These are phyloP conservation scores for Somion occarium DNA, from an alignment of 1,284 basidiomycete species.

Conservation along the genomic window DNA sequence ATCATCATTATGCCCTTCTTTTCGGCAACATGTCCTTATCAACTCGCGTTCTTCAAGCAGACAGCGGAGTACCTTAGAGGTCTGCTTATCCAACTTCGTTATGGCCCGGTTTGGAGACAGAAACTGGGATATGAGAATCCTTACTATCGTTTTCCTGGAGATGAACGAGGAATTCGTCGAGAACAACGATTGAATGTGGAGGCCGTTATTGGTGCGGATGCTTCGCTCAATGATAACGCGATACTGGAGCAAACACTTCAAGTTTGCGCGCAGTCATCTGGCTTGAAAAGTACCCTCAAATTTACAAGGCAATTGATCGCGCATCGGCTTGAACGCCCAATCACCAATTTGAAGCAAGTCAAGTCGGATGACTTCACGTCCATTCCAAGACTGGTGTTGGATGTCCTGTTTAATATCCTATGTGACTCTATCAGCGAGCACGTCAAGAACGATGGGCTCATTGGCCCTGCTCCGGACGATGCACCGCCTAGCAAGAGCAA, in stretches of 20 bases:
- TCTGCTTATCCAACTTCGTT: not conserved
- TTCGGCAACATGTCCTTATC: not conserved
- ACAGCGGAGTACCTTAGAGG: not conserved
- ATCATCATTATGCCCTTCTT: not conserved
- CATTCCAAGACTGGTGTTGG: not conserved
- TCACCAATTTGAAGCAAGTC: not conserved
- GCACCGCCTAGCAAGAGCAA: too few relatives aligned
- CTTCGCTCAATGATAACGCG: not conserved
- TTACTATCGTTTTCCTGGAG: constrained; percentile 1
- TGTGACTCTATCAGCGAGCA: not conserved
- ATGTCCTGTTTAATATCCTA: not conserved
- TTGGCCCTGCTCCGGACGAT: too few relatives aligned
- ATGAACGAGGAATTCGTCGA: constrained; percentile 1
- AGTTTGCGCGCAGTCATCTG: not conserved
- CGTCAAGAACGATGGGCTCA: too few relatives aligned
- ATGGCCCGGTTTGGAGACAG: not conserved
- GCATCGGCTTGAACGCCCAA: not conserved
- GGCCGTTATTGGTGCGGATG: not conserved
- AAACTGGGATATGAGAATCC: not conserved
- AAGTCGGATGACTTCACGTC: not conserved
- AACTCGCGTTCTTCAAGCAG: not conserved
- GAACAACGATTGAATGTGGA: not conserved
- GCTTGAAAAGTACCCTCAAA: not conserved
- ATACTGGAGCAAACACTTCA: not conserved
- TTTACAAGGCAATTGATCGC: not conserved